These are phyloP conservation scores for Dujonia santamariae DNA, from an alignment of 1,139 yeast genomes.

Conservation along the genomic window DNA sequence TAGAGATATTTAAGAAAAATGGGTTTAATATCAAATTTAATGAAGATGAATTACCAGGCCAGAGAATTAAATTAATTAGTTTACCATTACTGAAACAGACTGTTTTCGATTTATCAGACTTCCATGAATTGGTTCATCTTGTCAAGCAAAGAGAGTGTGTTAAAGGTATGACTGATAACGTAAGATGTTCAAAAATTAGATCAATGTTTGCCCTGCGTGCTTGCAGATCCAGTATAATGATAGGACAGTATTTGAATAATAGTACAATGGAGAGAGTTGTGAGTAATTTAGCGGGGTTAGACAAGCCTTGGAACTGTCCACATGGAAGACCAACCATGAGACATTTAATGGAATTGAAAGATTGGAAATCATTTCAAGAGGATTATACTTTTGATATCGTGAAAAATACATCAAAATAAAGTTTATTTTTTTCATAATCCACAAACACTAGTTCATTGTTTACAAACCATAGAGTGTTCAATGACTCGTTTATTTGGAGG, in stretches of 20 bases:
- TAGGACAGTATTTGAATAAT: conserved; percentile 66
- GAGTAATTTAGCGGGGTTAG: conserved; percentile 61
- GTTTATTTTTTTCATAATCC: background rate
- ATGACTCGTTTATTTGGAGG: too few relatives aligned
- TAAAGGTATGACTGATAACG: conserved; percentile 27
- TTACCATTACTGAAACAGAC: conserved; percentile 74
- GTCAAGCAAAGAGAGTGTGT: conserved; percentile 34
- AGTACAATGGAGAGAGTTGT: conserved; percentile 69
- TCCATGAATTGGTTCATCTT: conserved; percentile 69
- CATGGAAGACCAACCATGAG: conserved; percentile 98
- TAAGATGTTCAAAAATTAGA: conserved; percentile 75
- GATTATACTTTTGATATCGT: conserved; percentile 25
- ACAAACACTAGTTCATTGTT: background rate
- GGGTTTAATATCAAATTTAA: conserved; percentile 66
- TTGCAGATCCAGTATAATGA: conserved; percentile 90
- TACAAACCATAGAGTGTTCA: background rate
- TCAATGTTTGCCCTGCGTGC: conserved; percentile 92
- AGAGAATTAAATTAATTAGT: conserved; percentile 52
- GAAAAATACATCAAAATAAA: background rate
- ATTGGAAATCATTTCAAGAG: conserved; percentile 42
- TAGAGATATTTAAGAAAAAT: conserved; percentile 57
- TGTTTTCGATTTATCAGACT: conserved; percentile 63
- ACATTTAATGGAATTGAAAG: conserved; percentile 65
- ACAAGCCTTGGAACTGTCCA: conserved; percentile 98
- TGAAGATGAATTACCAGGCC: conserved; percentile 49